These are phyloP conservation scores for Pythium phragmiticola DNA, from an alignment of 352 stramenopile species.

Conservation along the genomic window DNA sequence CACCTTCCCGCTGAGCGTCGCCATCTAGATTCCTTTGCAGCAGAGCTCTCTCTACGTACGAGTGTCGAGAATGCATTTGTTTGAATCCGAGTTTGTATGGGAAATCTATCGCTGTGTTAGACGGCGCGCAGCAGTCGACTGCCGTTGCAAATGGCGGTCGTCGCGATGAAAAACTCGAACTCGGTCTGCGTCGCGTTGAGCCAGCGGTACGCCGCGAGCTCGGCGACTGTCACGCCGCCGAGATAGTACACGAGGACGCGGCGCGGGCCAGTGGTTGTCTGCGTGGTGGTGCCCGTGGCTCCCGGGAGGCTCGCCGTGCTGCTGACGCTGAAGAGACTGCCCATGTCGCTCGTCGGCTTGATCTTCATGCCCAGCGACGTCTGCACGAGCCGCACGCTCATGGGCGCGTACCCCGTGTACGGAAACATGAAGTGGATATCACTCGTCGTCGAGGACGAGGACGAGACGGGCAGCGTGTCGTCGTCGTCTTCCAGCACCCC, in stretches of 20 bases:
- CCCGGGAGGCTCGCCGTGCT: constrained; percentile 9
- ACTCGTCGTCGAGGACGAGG: neutral
- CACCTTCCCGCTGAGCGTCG: constrained; percentile 18
- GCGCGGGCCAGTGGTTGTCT: neutral
- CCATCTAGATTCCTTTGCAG: constrained; percentile 20
- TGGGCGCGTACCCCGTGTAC: constrained; percentile 80
- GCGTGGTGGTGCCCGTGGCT: constrained; percentile 3
- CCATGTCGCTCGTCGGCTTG: constrained; percentile 33
- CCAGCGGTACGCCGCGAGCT: constrained; percentile 75
- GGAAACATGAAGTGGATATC: constrained; percentile 89
- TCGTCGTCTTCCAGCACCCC: constrained; percentile 14
- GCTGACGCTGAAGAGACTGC: constrained; percentile 12
- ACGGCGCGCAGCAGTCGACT: constrained; percentile 62
- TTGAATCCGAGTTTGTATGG: too few species aligned
- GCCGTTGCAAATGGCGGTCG: constrained; percentile 74
- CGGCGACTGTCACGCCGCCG: constrained; percentile 78
- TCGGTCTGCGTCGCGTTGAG: constrained; percentile 66
- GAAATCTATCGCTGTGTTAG: neutral
- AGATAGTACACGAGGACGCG: constrained; percentile 82
- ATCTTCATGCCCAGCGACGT: constrained; percentile 68
- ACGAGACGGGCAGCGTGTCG: neutral
- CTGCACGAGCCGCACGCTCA: constrained; percentile 82
- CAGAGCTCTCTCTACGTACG: too few species aligned
- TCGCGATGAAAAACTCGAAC: constrained; percentile 66
- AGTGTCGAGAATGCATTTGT: too few species aligned